Evolutionary conservation across 2,329 filamentous ascomycete species (phyloP), one percentile per base, ranked within the genome.

Genomic region (Fusarium piperis): DNA sequence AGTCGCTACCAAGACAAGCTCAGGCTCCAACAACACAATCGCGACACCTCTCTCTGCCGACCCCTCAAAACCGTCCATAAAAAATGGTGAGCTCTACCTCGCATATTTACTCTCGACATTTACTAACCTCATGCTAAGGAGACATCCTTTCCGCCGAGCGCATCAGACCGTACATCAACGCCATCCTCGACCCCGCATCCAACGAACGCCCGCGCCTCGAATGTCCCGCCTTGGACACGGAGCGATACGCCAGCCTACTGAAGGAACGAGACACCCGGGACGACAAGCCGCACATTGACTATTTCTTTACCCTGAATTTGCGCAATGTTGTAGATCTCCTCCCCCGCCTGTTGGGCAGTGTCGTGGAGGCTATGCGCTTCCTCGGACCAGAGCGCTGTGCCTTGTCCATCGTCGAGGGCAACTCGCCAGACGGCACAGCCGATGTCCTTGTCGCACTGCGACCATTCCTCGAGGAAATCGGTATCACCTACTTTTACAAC

Each of bases 331-430:
- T 82, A 5, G 57, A 75, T 0, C 70, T 89, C 3, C 82, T 90
- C 7, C 84, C 87, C 1, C 83, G 85, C 2, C 79, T 90, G 2
- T 73, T 90, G 13, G 85, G 86, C 3, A 86, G 85, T 36, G 80
- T 90, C 12, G 67, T 90, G 33, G 83, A 89, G 70, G 80, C 80
- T 3, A 82, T 87, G 6, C 79, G 76, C 1, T 88, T 86, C 71
- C 81, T 90, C 0, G 87, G 88, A 1, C 83, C 85, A 0, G 68
- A 83, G 11, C 81, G 81, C 60, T 90, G 87, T 72, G 85, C 83
- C 0, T 77, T 90, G 1, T 89, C 87, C 1, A 84, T 90, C 30
- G 82, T 90, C 15, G 88, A 89, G 70, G 87, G 88, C 13, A 82
- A 86, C 72, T 89, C 87, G 0, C 73, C 81, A 18, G 88, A 90